Evolutionary conservation across 2,329 filamentous ascomycete species (phyloP), one percentile per base, ranked within the genome.

Genomic region (Trichoderma harzianum): DNA sequence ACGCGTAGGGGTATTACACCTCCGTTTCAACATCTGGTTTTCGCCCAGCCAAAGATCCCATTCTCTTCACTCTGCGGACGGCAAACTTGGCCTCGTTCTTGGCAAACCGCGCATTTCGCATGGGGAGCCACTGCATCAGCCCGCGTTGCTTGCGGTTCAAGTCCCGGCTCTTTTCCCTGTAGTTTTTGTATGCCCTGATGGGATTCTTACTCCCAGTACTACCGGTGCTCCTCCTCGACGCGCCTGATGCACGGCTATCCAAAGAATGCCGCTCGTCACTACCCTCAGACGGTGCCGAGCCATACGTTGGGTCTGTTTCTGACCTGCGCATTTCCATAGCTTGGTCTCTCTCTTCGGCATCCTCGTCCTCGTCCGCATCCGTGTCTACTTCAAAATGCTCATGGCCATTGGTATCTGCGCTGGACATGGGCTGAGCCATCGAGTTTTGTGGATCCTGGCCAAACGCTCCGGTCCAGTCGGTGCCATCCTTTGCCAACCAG

Each of bases 41-140:
- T 73, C 95, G 87, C 1, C 95, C 95, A 53, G 90, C 90, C 78
- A 98, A 82, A 39, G 90, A 91, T 11, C 96, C 86, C 79, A 93
- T 91, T 77, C 92, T 92, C 80, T 91, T 92, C 70, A 97, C 83
- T 80, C 93, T 93, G 58, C 90, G 86, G 6, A 94, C 81, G 0
- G 93, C 93, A 82, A 91, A 95, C 77, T 92, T 91, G 0, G 92
- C 90, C 84, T 98, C 93, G 77, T 98, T 87, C 82, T 96, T 97
- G 57, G 91, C 95, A 80, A 98, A 98, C 75, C 91, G 90, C 26
- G 90, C 85, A 79, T 97, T 97, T 53, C 95, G 87, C 79, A 95
- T 92, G 0, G 95, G 95, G 78, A 91, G 93, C 94, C 95, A 98
- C 81, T 98, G 95, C 93, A 98, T 97, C 78, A 97, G 78, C 0